These are phyloP conservation scores for Dillenia suffruticosa DNA, from an alignment of 164 flowering plant genomes.

Conservation along the genomic window DNA sequence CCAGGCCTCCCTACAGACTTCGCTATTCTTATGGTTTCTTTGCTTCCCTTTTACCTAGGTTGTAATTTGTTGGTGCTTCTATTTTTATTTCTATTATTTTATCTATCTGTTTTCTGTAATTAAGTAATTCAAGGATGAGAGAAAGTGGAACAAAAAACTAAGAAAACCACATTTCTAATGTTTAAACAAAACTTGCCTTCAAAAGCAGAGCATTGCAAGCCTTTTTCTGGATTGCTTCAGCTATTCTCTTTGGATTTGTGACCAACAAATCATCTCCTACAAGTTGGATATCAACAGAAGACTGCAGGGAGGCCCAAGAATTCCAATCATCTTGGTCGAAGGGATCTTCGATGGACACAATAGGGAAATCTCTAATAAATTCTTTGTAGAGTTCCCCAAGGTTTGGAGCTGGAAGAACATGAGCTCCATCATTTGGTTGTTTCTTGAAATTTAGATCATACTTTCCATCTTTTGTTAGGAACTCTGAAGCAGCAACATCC, in stretches of 20 bases:
- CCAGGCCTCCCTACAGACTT: no score
- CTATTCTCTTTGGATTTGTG: constrained; percentile 92
- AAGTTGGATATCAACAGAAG: constrained; percentile 83
- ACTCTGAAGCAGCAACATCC: constrained; percentile 99
- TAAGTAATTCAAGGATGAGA: neutral
- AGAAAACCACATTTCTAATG: neutral
- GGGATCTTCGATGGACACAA: constrained; percentile 99
- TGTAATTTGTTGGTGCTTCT: no score
- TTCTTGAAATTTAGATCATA: constrained; percentile 91
- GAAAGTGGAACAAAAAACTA: neutral
- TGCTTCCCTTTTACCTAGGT: no score
- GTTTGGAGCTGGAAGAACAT: constrained; percentile 57
- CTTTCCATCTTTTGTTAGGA: constrained; percentile 69
- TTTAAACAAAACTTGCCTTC: constrained; percentile 44
- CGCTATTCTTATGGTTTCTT: no score
- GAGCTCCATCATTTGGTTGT: constrained; percentile 93
- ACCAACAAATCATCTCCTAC: constrained; percentile 98
- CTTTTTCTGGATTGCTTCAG: constrained; percentile 78
- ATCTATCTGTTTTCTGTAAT: no score
- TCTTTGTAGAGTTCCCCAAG: constrained; percentile 80
- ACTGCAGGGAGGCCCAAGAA: constrained; percentile 77
- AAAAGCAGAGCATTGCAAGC: constrained; percentile 86
- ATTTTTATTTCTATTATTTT: no score
- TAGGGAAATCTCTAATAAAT: constrained; percentile 84
- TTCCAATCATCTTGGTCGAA: constrained; percentile 99